Evolutionary conservation across 345 rosid genomes (phyloP).

Genomic region (Chamaenerion angustifolium): DNA sequence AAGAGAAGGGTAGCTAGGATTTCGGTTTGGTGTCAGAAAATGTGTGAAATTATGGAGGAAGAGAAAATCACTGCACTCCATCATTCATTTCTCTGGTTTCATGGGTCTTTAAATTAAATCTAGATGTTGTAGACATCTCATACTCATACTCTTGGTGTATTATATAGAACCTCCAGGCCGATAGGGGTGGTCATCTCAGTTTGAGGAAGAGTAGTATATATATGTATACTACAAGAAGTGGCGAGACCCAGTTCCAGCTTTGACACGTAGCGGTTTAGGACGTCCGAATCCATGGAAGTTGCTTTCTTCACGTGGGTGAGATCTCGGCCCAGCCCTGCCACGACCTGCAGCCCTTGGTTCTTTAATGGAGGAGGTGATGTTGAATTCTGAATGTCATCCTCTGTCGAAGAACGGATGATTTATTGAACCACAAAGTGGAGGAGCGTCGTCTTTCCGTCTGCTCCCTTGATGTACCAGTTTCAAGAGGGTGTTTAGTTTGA

Average conservation of each 20-base stretch:
- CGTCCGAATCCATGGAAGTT: slow-evolving; percentile 94
- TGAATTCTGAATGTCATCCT: slow-evolving; percentile 31
- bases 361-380: slow-evolving; percentile 19
- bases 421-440: slow-evolving; percentile 98
- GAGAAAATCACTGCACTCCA: too few species aligned
- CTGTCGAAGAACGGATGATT: slow-evolving; percentile 51
- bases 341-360: slow-evolving; percentile 83
- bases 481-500: slow-evolving; percentile 92
- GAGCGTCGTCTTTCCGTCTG: slow-evolving; percentile 92
- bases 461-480: slow-evolving; percentile 94
- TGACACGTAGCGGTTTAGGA: slow-evolving; percentile 62
- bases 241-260: slow-evolving; percentile 85
- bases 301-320: slow-evolving; percentile 76
- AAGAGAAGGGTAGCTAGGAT: too few species aligned
- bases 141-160: too few species aligned
- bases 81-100: too few species aligned
- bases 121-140: too few species aligned
- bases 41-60: too few species aligned
- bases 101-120: too few species aligned
- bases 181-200: too few species aligned
- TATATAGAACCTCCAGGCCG: too few species aligned
- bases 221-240: too few species aligned
- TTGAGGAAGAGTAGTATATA: too few species aligned
- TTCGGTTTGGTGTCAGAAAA: too few species aligned
- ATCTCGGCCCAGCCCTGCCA: slow-evolving; percentile 79